These are phyloP conservation scores for Naganishia sp. DNA, from an alignment of 1,284 basidiomycete species.

Conservation along the genomic window DNA sequence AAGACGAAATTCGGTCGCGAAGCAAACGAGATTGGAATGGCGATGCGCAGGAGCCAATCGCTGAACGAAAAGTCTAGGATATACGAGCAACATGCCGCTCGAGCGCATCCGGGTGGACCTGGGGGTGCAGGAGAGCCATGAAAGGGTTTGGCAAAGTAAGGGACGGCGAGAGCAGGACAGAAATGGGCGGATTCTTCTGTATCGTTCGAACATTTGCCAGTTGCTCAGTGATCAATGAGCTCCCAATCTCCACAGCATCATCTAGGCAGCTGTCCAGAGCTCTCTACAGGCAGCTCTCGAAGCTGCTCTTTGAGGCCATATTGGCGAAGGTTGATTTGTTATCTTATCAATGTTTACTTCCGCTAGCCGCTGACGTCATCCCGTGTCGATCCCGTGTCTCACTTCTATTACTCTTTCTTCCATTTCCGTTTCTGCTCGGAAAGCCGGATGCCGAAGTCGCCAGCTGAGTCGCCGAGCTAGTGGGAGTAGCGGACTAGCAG, in stretches of 20 bases:
- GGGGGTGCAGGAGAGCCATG: not conserved
- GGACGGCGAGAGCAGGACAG: too few relatives aligned
- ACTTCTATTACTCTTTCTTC: too few relatives aligned
- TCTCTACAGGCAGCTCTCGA: too few relatives aligned
- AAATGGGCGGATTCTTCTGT: too few relatives aligned
- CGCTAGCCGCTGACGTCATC: slow-evolving; percentile 11
- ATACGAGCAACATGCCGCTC: slow-evolving; percentile 3
- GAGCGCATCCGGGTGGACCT: slow-evolving; percentile 13
- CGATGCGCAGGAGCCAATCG: slow-evolving; percentile 27
- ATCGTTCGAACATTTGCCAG: too few relatives aligned
- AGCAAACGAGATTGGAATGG: slow-evolving; percentile 38
- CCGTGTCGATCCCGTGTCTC: slow-evolving; percentile 6
- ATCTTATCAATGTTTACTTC: slow-evolving; percentile 6
- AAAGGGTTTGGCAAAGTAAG: too few relatives aligned
- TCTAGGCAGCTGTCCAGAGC: too few relatives aligned
- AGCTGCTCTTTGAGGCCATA: too few relatives aligned
- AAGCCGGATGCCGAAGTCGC: not conserved
- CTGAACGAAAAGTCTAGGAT: not conserved
- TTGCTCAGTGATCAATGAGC: too few relatives aligned
- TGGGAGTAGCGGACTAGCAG: not conserved
- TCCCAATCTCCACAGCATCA: too few relatives aligned
- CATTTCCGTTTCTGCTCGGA: not conserved
- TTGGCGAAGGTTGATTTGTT: not conserved
- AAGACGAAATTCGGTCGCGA: slow-evolving; percentile 36
- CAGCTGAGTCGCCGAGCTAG: not conserved